Evolutionary conservation across 2,329 filamentous ascomycete species (phyloP), one percentile per base, ranked within the genome.

Genomic region (Phoma herbarum): DNA sequence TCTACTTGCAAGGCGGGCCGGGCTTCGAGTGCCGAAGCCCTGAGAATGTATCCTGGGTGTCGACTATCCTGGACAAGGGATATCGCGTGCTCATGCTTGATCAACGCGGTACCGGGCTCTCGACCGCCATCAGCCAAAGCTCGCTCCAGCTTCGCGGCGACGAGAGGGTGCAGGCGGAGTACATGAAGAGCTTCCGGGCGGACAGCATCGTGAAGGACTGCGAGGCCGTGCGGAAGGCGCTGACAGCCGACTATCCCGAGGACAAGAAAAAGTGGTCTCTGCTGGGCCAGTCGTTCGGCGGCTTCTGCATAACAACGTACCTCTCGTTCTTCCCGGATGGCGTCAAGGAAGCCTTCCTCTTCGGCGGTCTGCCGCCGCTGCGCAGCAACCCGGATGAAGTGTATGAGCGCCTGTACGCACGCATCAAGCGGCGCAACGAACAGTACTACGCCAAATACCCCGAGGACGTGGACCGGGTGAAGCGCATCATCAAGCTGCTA

Each of bases 211-310:
- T 98, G 39, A 87, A 86, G 45, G 94, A 98, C 71, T 91, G 90
- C 63, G 94, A 98, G 75, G 92, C 93, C 4, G 87, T 98, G 29
- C 86, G 94, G 5, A 85, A 88, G 68, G 89, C 84, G 37, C 81
- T 98, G 52, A 95, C 90, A 0, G 80, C 82, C 5, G 86, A 88
- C 50, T 90, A 88, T 68, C 87, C 90, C 0, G 81, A 85, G 22
- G 86, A 89, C 46, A 88, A 90, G 73, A 86, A 88, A 74, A 88
- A 89, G 73, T 97, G 93, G 94, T 90, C 88, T 57, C 85, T 95
- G 28, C 89, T 96, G 62, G 94, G 94, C 9, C 94, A 97, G 79
- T 93, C 90, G 16, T 98, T 96, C 76, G 94, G 94, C 37, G 94
- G 94, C 1, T 97, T 97, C 77, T 91, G 93, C 71, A 85, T 84